Percentiles rank a stretch among this genome's conserved stretches.
phyloP scores from a whole-genome alignment of 805 yeast genomes.

The Sugiyamaella mastotermitis region DNA sequence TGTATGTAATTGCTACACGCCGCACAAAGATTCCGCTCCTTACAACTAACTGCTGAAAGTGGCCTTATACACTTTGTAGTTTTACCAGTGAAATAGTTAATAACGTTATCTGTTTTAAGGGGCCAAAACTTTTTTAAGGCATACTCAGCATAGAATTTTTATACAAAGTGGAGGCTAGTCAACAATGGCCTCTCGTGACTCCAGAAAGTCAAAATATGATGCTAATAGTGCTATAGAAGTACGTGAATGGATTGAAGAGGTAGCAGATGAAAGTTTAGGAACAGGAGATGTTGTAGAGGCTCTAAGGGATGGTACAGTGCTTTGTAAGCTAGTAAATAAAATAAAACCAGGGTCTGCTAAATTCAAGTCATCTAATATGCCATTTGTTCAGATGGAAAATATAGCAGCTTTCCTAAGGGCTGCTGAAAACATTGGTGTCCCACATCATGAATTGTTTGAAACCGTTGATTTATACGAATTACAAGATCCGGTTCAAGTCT shows the following conservation, averaged over 20 bases:
- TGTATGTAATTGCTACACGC: too few species aligned
- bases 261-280: constrained; percentile 32
- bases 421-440: constrained; percentile 60
- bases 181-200: constrained; percentile 4
- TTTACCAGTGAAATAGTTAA: neutral
- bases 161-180: neutral
- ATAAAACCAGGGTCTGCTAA: constrained; percentile 36
- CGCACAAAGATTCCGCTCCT: too few species aligned
- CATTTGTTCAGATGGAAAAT: constrained; percentile 81
- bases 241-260: constrained; percentile 49
- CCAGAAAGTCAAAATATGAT: constrained; percentile 18
- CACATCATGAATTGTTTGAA: constrained; percentile 76
- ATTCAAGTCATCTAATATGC: constrained; percentile 61
- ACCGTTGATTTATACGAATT: constrained; percentile 69
- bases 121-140: neutral
- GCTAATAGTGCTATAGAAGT: constrained; percentile 17
- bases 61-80: neutral
- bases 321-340: constrained; percentile 43
- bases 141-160: neutral
- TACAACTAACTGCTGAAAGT: too few species aligned
- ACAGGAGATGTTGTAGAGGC: constrained; percentile 44
- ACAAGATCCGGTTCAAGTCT: constrained; percentile 71
- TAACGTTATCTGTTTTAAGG: neutral
- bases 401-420: constrained; percentile 64
- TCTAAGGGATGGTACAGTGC: constrained; percentile 55